Conservation (phyloP, 2,329 filamentous ascomycete species). For the Colletotrichum sp. region DNA sequence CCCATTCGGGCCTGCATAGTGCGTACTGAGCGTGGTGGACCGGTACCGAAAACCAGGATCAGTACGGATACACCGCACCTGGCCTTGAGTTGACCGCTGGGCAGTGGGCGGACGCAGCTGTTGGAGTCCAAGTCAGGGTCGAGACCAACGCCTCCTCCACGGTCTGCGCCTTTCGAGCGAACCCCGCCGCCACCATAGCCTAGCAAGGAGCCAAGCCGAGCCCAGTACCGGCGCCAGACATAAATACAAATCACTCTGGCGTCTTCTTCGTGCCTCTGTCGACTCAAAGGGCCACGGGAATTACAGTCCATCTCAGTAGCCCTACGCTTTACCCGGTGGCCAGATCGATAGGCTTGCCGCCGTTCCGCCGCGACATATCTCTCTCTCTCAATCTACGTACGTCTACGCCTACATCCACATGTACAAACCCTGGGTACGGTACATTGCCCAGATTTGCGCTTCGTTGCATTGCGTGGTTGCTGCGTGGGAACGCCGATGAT, state of each 20-base stretch:
- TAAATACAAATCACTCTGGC: background rate
- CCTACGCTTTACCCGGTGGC: background rate
- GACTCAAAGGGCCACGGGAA: background rate
- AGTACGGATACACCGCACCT: background rate
- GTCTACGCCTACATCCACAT: background rate
- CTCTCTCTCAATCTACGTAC: background rate
- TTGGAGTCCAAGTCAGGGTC: background rate
- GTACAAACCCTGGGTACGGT: background rate
- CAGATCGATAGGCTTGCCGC: background rate
- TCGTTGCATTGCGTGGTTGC: background rate
- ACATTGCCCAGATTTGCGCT: background rate
- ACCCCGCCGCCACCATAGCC: background rate
- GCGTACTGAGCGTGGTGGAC: background rate
- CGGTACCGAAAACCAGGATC: background rate
- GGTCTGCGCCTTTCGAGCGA: background rate
- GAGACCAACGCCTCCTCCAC: background rate
- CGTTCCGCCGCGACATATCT: background rate
- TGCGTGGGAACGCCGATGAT: background rate
- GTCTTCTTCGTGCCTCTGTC: background rate
- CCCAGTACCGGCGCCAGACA: background rate
- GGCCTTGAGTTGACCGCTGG: background rate
- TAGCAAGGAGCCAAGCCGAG: background rate
- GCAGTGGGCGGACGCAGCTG: background rate
- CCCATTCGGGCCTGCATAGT: background rate
- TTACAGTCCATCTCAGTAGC: background rate